Evolutionary conservation across 306 rosid genomes (phyloP).

Genomic region (Lotus japonicus): DNA sequence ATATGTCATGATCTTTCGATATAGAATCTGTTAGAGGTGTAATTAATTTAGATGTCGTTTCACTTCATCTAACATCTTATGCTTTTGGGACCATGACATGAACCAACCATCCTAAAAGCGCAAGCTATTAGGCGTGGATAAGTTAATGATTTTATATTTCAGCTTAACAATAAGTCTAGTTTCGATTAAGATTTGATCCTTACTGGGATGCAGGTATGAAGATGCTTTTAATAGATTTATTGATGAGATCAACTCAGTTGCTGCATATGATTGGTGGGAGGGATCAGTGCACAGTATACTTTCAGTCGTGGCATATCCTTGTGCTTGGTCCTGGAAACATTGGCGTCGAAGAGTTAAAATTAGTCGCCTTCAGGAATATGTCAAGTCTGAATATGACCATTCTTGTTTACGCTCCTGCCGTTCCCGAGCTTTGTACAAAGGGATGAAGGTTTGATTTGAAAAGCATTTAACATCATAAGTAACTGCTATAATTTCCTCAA

Average conservation of each 20-base stretch:
- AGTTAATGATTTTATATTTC: not conserved
- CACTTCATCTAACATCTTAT: not conserved
- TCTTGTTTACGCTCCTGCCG: conserved; percentile 95
- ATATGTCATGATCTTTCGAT: not conserved
- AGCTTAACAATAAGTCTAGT: not conserved
- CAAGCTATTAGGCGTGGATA: not conserved
- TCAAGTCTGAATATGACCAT: conserved; percentile 93
- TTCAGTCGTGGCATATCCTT: conserved; percentile 88
- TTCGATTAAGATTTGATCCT: conserved; percentile 17
- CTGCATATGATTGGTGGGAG: conserved; percentile 99
- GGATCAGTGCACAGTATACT: conserved; percentile 96
- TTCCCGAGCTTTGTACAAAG: conserved; percentile 96
- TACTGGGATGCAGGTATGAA: conserved; percentile 65
- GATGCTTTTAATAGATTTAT: conserved; percentile 96
- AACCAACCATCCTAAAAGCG: not conserved
- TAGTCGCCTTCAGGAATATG: conserved; percentile 90
- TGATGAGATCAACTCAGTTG: conserved; percentile 86
- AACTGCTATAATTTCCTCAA: conserved; percentile 1
- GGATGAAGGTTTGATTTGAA: conserved; percentile 81
- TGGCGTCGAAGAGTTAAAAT: conserved; percentile 87
- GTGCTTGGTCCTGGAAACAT: conserved; percentile 99
- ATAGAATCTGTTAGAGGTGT: not conserved
- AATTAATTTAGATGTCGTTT: not conserved
- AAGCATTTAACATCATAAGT: conserved; percentile 25
- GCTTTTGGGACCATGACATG: not conserved